phyloP scores from a whole-genome alignment of 2,329 filamentous ascomycete genomes.

The Fusarium mangiferae region DNA sequence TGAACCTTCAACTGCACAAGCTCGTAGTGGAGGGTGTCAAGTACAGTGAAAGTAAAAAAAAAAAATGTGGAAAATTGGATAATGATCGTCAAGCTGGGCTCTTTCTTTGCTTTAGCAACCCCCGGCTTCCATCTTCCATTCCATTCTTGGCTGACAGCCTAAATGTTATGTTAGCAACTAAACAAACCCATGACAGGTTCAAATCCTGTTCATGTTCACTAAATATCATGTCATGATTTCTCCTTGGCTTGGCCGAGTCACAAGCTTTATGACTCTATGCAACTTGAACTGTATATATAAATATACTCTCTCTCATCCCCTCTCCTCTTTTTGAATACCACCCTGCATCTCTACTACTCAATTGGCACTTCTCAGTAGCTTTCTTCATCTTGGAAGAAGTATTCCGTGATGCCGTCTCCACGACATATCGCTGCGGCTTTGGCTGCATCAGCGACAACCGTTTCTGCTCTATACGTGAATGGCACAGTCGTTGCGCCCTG shows the following conservation, averaged over 20 bases:
- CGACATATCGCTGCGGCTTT: constrained; percentile 43
- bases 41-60: not conserved
- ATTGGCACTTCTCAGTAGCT: constrained; percentile 3
- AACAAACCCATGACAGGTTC: constrained; percentile 1
- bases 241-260: constrained; percentile 33
- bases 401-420: constrained; percentile 41
- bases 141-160: constrained; percentile 17
- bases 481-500: constrained; percentile 71
- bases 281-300: not conserved
- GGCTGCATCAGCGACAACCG: constrained; percentile 42
- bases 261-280: not conserved
- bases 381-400: not conserved
- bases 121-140: constrained; percentile 13
- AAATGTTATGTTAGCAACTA: not conserved
- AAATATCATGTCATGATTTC: constrained; percentile 28
- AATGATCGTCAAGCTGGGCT: constrained; percentile 26
- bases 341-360: not conserved
- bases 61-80: not conserved
- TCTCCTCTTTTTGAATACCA: not conserved
- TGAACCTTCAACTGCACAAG: constrained; percentile 7
- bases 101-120: not conserved
- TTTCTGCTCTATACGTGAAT: constrained; percentile 66
- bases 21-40: not conserved
- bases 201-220: constrained; percentile 30
- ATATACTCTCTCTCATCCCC: constrained; percentile 7